Evolutionary conservation across 1,284 basidiomycete species (phyloP).

Genomic region (Athelia psychrophila): DNA sequence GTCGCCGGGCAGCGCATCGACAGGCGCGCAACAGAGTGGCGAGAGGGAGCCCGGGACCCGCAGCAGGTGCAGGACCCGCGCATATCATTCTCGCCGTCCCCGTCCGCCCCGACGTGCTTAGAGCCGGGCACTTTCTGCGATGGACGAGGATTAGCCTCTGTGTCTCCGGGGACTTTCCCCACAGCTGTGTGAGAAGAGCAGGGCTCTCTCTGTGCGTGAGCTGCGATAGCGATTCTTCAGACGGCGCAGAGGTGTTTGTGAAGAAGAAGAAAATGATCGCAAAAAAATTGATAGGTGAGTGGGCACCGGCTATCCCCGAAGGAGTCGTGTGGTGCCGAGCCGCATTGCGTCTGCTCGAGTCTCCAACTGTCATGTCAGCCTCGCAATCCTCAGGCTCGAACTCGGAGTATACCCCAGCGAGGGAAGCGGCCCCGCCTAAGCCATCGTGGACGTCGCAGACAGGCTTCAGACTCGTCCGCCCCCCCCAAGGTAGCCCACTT

Average conservation of each 20-base stretch:
- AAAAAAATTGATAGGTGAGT: slow-evolving; percentile 20
- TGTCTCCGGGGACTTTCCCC: slow-evolving; percentile 92
- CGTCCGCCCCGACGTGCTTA: slow-evolving; percentile 59
- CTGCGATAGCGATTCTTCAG: slow-evolving; percentile 85
- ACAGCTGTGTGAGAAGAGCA: slow-evolving; percentile 56
- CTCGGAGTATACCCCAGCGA: not conserved
- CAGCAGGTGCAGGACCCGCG: slow-evolving; percentile 19
- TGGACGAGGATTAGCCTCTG: slow-evolving; percentile 56
- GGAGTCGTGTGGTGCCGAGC: not conserved
- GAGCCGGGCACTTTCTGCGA: slow-evolving; percentile 71
- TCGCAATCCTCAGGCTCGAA: not conserved
- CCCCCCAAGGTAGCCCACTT: not conserved
- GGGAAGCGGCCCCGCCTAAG: not conserved
- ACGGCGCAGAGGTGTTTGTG: slow-evolving; percentile 37
- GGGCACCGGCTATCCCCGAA: not conserved
- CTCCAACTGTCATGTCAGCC: not conserved
- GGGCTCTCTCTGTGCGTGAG: slow-evolving; percentile 59
- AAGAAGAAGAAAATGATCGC: slow-evolving; percentile 9
- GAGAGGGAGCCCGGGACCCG: slow-evolving; percentile 38
- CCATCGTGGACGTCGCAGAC: not conserved
- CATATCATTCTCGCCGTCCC: slow-evolving; percentile 45
- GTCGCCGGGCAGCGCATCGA: slow-evolving; percentile 32
- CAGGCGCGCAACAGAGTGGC: slow-evolving; percentile 52
- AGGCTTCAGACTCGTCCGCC: not conserved
- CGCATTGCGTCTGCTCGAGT: not conserved